phyloP scores from a whole-genome alignment of 2,329 filamentous ascomycete genomes.

The Neonectria ditissima region DNA sequence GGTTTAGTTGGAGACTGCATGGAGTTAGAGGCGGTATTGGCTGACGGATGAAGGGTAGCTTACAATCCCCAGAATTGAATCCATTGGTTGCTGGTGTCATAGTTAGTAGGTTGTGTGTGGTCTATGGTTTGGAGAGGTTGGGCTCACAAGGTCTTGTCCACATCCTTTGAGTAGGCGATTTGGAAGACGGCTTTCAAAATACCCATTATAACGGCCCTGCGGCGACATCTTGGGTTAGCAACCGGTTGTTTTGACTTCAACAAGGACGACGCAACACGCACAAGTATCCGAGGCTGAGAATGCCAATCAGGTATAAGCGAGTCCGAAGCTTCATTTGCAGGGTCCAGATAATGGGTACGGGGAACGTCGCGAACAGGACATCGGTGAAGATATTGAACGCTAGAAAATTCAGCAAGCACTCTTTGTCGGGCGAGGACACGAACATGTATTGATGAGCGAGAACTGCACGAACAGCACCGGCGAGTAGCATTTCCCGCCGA shows the following conservation, averaged over 20 bases:
- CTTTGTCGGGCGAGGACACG: not conserved
- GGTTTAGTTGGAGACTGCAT: slow-evolving; percentile 54
- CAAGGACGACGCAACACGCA: slow-evolving; percentile 32
- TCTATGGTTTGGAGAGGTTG: not conserved
- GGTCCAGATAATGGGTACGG: slow-evolving; percentile 56
- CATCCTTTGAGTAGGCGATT: slow-evolving; percentile 47
- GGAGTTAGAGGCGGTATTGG: slow-evolving; percentile 7
- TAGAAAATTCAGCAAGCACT: not conserved
- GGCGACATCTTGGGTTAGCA: not conserved
- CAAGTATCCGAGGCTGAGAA: slow-evolving; percentile 58
- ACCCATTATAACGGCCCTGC: slow-evolving; percentile 54
- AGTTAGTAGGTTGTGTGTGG: not conserved
- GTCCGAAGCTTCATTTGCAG: slow-evolving; percentile 55
- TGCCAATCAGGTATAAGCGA: slow-evolving; percentile 53
- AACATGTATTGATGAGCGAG: slow-evolving; percentile 28
- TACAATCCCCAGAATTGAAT: slow-evolving; percentile 51
- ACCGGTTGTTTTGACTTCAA: not conserved
- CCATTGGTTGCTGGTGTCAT: slow-evolving; percentile 35
- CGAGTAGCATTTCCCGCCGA: slow-evolving; percentile 26
- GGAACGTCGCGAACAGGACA: slow-evolving; percentile 56
- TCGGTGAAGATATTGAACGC: slow-evolving; percentile 59
- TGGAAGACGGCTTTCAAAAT: slow-evolving; percentile 55
- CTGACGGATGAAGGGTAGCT: slow-evolving; percentile 19
- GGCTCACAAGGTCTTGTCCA: slow-evolving; percentile 49
- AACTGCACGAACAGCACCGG: slow-evolving; percentile 22